A percentile compares a stretch with the other conserved stretches of the same genome.
phyloP scores from a whole-genome alignment of 1,284 basidiomycete genomes.

The Takashimella koratensis region DNA sequence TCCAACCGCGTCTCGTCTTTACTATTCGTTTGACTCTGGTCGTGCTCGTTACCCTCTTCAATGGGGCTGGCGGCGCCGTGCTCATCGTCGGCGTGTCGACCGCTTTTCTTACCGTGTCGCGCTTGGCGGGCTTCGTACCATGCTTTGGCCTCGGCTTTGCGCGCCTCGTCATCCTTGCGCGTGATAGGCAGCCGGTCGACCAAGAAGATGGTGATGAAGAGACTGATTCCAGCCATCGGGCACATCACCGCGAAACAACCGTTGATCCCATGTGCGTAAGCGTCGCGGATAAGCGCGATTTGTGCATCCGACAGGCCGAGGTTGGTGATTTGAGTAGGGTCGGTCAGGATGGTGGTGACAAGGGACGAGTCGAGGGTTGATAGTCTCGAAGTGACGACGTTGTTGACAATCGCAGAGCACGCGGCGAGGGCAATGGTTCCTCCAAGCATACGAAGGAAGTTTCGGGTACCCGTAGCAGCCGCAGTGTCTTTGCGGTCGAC shows the following conservation, averaged over 20 bases:
- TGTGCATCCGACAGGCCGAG: slow-evolving; percentile 16
- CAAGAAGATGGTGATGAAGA: slow-evolving; percentile 34
- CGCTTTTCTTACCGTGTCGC: slow-evolving; percentile 2
- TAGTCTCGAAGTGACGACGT: slow-evolving; percentile 21
- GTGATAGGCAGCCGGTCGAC: slow-evolving; percentile 26
- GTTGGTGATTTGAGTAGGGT: slow-evolving; percentile 22
- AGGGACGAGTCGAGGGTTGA: neutral
- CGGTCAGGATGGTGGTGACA: slow-evolving; percentile 14
- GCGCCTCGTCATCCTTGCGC: slow-evolving; percentile 30
- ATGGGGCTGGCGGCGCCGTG: neutral
- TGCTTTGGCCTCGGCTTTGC: slow-evolving; percentile 27
- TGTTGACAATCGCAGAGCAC: slow-evolving; percentile 28
- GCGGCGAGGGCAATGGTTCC: slow-evolving; percentile 21
- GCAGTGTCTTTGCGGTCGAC: slow-evolving; percentile 35
- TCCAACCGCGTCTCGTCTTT: neutral
- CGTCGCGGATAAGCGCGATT: slow-evolving; percentile 15
- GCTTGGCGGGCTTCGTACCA: slow-evolving; percentile 24
- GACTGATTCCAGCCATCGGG: slow-evolving; percentile 26
- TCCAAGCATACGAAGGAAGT: slow-evolving; percentile 36
- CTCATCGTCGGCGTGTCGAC: too few relatives aligned
- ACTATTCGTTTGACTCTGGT: neutral
- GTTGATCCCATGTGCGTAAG: slow-evolving; percentile 24
- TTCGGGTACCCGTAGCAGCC: slow-evolving; percentile 32
- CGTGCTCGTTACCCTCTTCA: neutral
- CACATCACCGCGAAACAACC: slow-evolving; percentile 32